Base-by-base conservation (phyloP, 202 grass and related monocot genomes). In the Thinopyrum obtusiflorum region DNA sequence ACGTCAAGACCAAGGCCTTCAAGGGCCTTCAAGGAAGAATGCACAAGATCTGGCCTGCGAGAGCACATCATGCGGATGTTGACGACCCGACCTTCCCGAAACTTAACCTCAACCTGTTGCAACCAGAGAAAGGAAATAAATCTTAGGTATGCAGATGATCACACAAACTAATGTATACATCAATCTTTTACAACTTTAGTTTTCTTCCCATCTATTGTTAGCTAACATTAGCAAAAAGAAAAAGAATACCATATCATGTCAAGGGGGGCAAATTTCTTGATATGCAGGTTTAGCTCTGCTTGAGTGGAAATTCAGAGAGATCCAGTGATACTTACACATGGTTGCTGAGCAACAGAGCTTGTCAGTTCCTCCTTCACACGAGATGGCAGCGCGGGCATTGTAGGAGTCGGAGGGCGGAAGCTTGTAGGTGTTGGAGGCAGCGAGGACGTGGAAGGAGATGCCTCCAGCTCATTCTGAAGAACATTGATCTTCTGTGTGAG, bases 41-140 rank as follows among this genome's bases (percentile, higher is more conserved):
- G 93, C 63, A 97, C 83, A 42, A 99, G 77, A 65, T 92, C 97
- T 6, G 93, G 92, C 90, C 87, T 89, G 79, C 93, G 93, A 44
- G 93, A 81, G 3, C 97, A 94, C 68, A 97, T 55, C 97, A 99
- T 99, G 90, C 94, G 97, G 84, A 99, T 97, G 76, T 99, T 99
- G 21, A 97, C 88, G 0, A 81, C 83, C 23, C 68, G 82, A 20
- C 92, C 97, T 91, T 99, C 97, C 85, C 97, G 92, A 76, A 93
- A 37, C 88, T 85, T 92, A n/a, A 99, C 97, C 76, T 97, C 93
- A 76, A 99, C 87, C 97, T 99, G 49, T 90, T 57, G 53, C 53
- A 57, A 4, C 2, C 7, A 57, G 7, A 57, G 53, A n/a, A 57
- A 57, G 2, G 3, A 57, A n/a, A 57, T 57, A 9, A 57, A 57